phyloP scores from a whole-genome alignment of 345 rosid species.

The Raphanus raphanistrum region DNA sequence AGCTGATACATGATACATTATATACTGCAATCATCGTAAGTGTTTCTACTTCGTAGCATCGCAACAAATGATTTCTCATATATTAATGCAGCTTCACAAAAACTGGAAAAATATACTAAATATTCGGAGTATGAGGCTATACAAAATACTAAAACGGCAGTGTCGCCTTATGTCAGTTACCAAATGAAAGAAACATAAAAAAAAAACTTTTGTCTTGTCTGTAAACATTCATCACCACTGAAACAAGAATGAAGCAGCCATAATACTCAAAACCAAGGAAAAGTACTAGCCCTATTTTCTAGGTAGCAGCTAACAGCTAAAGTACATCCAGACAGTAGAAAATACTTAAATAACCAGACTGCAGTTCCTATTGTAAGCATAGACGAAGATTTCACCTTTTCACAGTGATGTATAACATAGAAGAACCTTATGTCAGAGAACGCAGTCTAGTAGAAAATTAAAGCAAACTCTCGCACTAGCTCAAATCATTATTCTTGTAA shows the following conservation, averaged over 20 bases:
- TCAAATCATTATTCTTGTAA: constrained; percentile 8
- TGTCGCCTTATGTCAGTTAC: not conserved
- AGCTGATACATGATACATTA: constrained; percentile 18
- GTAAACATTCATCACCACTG: not conserved
- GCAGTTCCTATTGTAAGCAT: not conserved
- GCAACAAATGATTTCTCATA: not conserved
- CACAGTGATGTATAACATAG: not conserved
- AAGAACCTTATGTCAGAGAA: not conserved
- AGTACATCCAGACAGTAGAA: not conserved
- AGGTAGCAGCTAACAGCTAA: not conserved
- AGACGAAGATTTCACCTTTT: not conserved
- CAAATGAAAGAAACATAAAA: not conserved
- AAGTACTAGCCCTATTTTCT: not conserved
- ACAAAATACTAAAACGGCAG: constrained; percentile 2
- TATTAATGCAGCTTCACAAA: not conserved
- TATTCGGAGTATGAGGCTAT: not conserved
- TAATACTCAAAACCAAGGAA: constrained; percentile 4
- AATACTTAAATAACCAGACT: not conserved
- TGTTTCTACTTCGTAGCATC: not conserved
- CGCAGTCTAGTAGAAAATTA: not conserved
- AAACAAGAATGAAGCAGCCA: not conserved
- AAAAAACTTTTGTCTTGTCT: not conserved
- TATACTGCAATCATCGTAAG: not conserved
- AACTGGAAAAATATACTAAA: not conserved
- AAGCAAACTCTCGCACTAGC: constrained; percentile 6